These are phyloP conservation scores for Colletotrichum scovillei DNA, from an alignment of 2,329 filamentous ascomycete genomes.

Conservation along the genomic window DNA sequence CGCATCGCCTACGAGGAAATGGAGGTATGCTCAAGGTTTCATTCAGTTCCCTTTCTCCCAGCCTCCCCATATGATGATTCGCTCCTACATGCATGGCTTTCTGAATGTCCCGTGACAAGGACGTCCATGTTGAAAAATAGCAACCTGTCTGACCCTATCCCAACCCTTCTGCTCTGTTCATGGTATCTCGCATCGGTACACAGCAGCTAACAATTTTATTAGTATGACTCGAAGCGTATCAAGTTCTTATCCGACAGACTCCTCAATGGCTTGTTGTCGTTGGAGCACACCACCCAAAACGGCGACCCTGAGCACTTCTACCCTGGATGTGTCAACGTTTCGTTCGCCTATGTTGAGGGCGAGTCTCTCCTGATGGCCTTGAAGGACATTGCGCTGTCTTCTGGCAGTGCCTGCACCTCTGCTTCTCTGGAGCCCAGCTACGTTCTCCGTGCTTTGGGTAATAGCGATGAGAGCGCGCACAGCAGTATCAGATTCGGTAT, in stretches of 20 bases:
- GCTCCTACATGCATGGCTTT: slow-evolving; percentile 92
- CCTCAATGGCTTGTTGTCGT: slow-evolving; percentile 81
- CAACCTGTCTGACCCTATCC: slow-evolving; percentile 71
- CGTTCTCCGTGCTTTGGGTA: slow-evolving; percentile 92
- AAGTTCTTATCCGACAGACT: slow-evolving; percentile 85
- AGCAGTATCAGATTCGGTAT: slow-evolving; percentile 98
- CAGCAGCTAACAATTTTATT: not conserved
- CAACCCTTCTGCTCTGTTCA: slow-evolving; percentile 5
- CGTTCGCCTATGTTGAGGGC: slow-evolving; percentile 97
- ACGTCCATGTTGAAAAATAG: slow-evolving; percentile 70
- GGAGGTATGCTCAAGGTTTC: slow-evolving; percentile 71
- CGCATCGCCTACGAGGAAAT: slow-evolving; percentile 92
- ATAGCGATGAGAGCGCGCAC: slow-evolving; percentile 96
- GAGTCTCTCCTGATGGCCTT: slow-evolving; percentile 98
- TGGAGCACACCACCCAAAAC: slow-evolving; percentile 95
- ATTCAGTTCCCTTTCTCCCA: slow-evolving; percentile 27
- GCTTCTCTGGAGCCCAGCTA: slow-evolving; percentile 97
- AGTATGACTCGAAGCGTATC: slow-evolving; percentile 95
- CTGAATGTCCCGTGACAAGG: slow-evolving; percentile 78
- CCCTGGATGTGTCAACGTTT: slow-evolving; percentile 97
- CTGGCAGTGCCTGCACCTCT: slow-evolving; percentile 96
- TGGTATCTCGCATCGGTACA: not conserved
- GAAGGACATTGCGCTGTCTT: slow-evolving; percentile 97
- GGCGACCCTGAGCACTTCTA: slow-evolving; percentile 88
- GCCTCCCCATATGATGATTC: slow-evolving; percentile 75